Percentiles rank a stretch among this genome's conserved stretches.
Evolutionary conservation across 768 basidiomycete species (phyloP).

Genomic region (Boletellus ananas): DNA sequence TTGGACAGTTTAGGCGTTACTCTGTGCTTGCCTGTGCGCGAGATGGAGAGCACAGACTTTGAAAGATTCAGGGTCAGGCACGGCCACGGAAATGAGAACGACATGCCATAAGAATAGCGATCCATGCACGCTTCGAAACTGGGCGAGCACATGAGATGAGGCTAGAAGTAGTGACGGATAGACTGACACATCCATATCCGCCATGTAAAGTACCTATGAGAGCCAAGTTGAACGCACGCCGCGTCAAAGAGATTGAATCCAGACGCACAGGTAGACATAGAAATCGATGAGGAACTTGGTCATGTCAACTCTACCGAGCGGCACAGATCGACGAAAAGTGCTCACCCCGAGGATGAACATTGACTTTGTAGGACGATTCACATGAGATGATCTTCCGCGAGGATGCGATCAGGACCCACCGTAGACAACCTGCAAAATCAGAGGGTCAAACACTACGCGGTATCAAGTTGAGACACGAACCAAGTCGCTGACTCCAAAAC

Average conservation of each 20-base stretch:
- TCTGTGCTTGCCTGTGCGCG: slow-evolving; percentile 16
- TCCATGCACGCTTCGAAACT: slow-evolving; percentile 17
- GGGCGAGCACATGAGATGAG: background rate
- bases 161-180: background rate
- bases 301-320: background rate
- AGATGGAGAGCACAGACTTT: slow-evolving; percentile 16
- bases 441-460: background rate
- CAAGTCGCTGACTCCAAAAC: slow-evolving; percentile 15
- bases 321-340: background rate
- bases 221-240: background rate
- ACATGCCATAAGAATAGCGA: slow-evolving; percentile 22
- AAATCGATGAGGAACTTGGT: slow-evolving; percentile 25
- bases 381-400: background rate
- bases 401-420: slow-evolving; percentile 10
- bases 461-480: slow-evolving; percentile 12
- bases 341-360: slow-evolving; percentile 25
- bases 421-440: slow-evolving; percentile 4
- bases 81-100: background rate
- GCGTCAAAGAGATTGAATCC: background rate
- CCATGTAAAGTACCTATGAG: slow-evolving; percentile 27
- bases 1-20: background rate
- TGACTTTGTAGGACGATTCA: slow-evolving; percentile 3
- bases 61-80: background rate
- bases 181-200: slow-evolving; percentile 27
- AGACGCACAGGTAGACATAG: slow-evolving; percentile 22